Conservation (phyloP, 371 early-diverging fungal genomes). For the Rhizomucor miehei region DNA sequence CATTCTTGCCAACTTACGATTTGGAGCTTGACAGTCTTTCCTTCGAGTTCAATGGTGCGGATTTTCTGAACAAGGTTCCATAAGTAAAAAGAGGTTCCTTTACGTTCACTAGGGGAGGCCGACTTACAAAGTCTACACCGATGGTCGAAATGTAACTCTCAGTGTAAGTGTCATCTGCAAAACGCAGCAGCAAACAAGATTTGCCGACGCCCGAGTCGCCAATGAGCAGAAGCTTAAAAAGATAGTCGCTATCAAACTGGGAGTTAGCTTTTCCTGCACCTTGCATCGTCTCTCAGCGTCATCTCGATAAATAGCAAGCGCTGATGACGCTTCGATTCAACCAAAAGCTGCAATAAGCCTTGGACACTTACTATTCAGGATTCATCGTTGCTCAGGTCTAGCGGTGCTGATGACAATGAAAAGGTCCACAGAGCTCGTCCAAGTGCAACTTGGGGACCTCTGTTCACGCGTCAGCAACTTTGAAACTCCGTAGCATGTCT, state of each 20-base stretch:
- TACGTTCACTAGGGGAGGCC: background rate
- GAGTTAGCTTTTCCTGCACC: background rate
- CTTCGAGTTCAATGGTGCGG: slow-evolving; percentile 97
- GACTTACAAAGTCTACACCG: slow-evolving; percentile 93
- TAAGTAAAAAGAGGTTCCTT: too few relatives aligned
- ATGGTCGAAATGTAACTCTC: slow-evolving; percentile 98
- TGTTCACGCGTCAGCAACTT: too few relatives aligned
- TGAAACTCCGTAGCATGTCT: too few relatives aligned
- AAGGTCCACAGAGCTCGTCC: too few relatives aligned
- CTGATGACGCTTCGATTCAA: slow-evolving; percentile 3
- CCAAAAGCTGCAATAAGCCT: background rate
- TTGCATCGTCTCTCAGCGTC: background rate
- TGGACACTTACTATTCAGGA: slow-evolving; percentile 37
- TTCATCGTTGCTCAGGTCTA: slow-evolving; percentile 17
- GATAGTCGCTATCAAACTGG: slow-evolving; percentile 75
- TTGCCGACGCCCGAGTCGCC: slow-evolving; percentile 99
- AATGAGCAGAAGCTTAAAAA: slow-evolving; percentile 98
- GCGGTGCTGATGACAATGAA: too few relatives aligned
- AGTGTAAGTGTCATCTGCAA: slow-evolving; percentile 98
- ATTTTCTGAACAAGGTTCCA: slow-evolving; percentile 79
- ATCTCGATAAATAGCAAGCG: too few relatives aligned
- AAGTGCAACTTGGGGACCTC: too few relatives aligned
- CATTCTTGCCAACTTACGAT: slow-evolving; percentile 59
- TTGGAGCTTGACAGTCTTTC: slow-evolving; percentile 98
- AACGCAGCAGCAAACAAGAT: slow-evolving; percentile 96